Base-by-base conservation (phyloP, 2,329 filamentous ascomycete genomes). In the Aspergillus aculeatinus region DNA sequence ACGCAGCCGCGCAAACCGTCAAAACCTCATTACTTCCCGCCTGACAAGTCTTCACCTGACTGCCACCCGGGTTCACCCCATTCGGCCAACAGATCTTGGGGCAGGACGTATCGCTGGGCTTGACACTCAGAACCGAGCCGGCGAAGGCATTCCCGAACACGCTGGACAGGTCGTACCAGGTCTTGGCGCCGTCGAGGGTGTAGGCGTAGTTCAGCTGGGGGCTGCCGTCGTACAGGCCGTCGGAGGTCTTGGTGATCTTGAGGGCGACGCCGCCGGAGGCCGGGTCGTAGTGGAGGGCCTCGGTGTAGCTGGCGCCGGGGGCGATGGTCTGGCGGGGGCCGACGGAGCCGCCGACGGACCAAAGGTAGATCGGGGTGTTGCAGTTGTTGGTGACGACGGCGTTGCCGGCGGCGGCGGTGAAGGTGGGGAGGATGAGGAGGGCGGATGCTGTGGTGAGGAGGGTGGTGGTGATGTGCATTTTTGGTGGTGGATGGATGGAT, bases 141-240 rank as follows among this genome's bases (percentile, higher is more conserved):
- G 67, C 67, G 65, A 80, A 80, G 10, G 78, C 70, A 58, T 78
- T 74, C 3, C 77, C 78, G 52, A 76, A 76, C 57, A 80, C 77
- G 67, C 77, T 74, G 5, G 73, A 76, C 58, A 81, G 65, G 55
- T 79, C 78, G 58, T 80, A 80, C 65, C 73, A 77, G 59, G 78
- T 66, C 48, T 69, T 66, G 51, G 65, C 68, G 47, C 71, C 68
- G 55, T 74, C 71, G 54, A 79, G 68, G 33, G 72, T 76, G 65
- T 80, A 80, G 44, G 78, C 76, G 62, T 74, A 79, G 63, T 73
- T 74, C 48, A 75, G 74, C 65, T 79, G 73, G 4, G 75, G 65
- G 47, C 69, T 74, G 31, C 69, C 71, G 29, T 75, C 68, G 61
- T 70, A 76, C 49, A 79, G 61, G 5, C 76, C 77, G 57, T 76